Evolutionary conservation across 768 basidiomycete genomes (phyloP).

Genomic region (Trametes cinnabarina): DNA sequence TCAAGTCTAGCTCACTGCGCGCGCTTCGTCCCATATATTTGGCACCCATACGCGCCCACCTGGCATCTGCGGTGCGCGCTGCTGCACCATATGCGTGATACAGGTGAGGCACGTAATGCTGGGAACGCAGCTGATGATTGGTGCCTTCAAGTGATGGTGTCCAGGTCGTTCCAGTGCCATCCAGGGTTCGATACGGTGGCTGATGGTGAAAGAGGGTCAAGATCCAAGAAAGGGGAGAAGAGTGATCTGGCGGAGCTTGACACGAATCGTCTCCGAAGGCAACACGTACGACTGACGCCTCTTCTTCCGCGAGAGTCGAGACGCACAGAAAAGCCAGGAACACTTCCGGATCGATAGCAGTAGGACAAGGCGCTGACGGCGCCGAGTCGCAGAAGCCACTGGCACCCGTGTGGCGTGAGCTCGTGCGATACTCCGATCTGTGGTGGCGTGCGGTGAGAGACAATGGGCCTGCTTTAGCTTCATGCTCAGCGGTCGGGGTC

Average conservation of each 20-base stretch:
- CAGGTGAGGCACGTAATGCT: slow-evolving; percentile 11
- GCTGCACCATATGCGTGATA: slow-evolving; percentile 1
- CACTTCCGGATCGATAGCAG: not conserved
- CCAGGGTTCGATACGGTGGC: not conserved
- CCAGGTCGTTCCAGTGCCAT: slow-evolving; percentile 11
- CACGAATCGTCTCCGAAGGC: not conserved
- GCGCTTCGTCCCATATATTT: not conserved
- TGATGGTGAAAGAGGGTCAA: not conserved
- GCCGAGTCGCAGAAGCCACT: not conserved
- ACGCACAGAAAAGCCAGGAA: not conserved
- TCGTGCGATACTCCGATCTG: not conserved
- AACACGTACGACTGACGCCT: slow-evolving; percentile 1
- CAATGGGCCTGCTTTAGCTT: not conserved
- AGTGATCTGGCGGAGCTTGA: slow-evolving; percentile 3
- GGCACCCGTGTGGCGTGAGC: too few species aligned
- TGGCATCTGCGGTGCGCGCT: not conserved
- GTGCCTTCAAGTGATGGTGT: not conserved
- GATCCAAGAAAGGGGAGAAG: not conserved
- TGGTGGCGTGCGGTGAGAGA: not conserved
- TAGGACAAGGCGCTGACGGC: too few species aligned
- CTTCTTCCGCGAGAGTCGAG: slow-evolving; percentile 19
- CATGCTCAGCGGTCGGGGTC: slow-evolving; percentile 10
- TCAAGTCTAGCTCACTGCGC: not conserved
- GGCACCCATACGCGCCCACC: slow-evolving; percentile 16
- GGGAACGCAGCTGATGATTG: slow-evolving; percentile 6